Evolutionary conservation across 768 basidiomycete genomes (phyloP).

Genomic region (Leccinum ochraceum): DNA sequence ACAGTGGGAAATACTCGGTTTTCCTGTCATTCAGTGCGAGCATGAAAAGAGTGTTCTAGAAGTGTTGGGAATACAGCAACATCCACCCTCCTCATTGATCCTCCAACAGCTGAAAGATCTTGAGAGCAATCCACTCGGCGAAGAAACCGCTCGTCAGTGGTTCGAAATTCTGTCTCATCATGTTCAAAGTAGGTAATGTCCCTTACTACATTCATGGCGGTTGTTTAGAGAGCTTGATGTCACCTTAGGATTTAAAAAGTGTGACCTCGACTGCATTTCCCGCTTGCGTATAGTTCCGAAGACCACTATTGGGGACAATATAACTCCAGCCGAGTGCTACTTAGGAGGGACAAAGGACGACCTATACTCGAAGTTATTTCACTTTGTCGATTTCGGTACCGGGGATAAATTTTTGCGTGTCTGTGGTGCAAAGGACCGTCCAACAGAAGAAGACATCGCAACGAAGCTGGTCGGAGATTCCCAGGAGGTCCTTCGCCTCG

Average conservation of each 20-base stretch:
- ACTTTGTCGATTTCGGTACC: conserved; percentile 82
- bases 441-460: conserved; percentile 77
- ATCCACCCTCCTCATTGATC: conserved; percentile 62
- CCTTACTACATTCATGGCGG: conserved; percentile 43
- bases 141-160: conserved; percentile 55
- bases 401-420: conserved; percentile 81
- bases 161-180: conserved; percentile 65
- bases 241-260: conserved; percentile 50
- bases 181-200: conserved; percentile 46
- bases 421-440: conserved; percentile 85
- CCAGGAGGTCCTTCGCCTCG: conserved; percentile 63
- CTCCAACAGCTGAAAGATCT: conserved; percentile 44
- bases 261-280: conserved; percentile 58
- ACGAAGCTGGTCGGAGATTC: conserved; percentile 66
- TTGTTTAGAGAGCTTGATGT: not conserved
- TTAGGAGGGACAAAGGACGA: conserved; percentile 51
- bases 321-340: conserved; percentile 69
- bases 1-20: too few species aligned
- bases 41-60: too few species aligned
- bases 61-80: conserved; percentile 13
- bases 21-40: too few species aligned
- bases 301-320: conserved; percentile 29
- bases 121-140: conserved; percentile 50
- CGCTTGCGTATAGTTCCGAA: conserved; percentile 65
- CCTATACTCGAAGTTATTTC: conserved; percentile 80